phyloP scores from a whole-genome alignment of 164 flowering plant genomes.

The Magnolia sinica region DNA sequence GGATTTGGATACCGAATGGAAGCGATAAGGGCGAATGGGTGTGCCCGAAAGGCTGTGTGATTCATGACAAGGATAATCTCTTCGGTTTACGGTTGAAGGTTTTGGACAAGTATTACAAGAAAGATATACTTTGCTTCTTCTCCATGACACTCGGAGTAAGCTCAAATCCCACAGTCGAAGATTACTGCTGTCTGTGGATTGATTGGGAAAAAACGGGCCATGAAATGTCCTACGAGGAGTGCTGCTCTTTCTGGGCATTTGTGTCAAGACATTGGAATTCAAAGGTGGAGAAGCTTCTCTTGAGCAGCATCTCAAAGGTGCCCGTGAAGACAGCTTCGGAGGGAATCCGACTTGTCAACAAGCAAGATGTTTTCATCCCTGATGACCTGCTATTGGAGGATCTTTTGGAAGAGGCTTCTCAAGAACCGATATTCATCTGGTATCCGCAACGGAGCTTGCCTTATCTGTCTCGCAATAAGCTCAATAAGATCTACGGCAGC shows the following conservation, averaged over 20 bases:
- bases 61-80: slow-evolving; percentile 43
- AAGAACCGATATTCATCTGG: slow-evolving; percentile 54
- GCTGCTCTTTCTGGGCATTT: slow-evolving; percentile 53
- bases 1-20: slow-evolving; percentile 58
- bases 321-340: slow-evolving; percentile 35
- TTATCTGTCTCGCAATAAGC: slow-evolving; percentile 26
- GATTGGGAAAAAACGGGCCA: slow-evolving; percentile 42
- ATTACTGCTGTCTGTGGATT: slow-evolving; percentile 54
- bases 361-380: slow-evolving; percentile 49
- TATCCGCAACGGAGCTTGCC: slow-evolving; percentile 41
- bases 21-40: slow-evolving; percentile 46
- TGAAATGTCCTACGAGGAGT: slow-evolving; percentile 33
- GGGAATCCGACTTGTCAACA: slow-evolving; percentile 30
- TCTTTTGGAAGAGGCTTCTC: slow-evolving; percentile 33
- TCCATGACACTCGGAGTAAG: slow-evolving; percentile 35
- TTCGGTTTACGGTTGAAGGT: slow-evolving; percentile 39
- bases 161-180: slow-evolving; percentile 39
- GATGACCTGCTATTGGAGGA: slow-evolving; percentile 64
- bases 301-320: slow-evolving; percentile 31
- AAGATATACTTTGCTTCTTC: slow-evolving; percentile 36
- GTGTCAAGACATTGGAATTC: slow-evolving; percentile 31
- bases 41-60: slow-evolving; percentile 40
- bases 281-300: slow-evolving; percentile 19
- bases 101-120: slow-evolving; percentile 41
- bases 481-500: slow-evolving; percentile 37